These are phyloP conservation scores for Anisodus tanguticus DNA, from an alignment of 257 asterid genomes.

Conservation along the genomic window DNA sequence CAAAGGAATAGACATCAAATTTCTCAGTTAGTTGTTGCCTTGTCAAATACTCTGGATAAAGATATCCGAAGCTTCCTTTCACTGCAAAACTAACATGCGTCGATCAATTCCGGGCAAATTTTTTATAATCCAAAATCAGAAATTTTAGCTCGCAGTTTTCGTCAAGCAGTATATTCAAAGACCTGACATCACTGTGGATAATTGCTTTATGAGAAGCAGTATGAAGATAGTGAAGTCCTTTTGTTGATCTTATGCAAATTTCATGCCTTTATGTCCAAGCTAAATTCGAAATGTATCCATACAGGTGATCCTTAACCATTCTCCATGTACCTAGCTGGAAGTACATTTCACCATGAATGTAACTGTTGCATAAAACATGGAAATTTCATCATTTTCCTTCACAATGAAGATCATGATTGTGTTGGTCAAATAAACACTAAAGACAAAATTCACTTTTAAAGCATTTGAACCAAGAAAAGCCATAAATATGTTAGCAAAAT, in stretches of 20 bases:
- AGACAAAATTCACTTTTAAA: no score
- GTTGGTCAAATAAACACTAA: no score
- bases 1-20: constrained; percentile 52
- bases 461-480: no score
- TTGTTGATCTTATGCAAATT: constrained; percentile 52
- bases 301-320: constrained; percentile 44
- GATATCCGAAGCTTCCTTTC: constrained; percentile 10
- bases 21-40: constrained; percentile 44
- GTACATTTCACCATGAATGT: no score
- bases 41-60: constrained; percentile 46
- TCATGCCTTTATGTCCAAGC: constrained; percentile 47
- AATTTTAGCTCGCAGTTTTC: no score
- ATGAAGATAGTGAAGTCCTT: constrained; percentile 51
- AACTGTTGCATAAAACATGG: no score
- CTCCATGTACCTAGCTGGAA: constrained; percentile 38
- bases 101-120: no score
- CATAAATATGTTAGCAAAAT: no score
- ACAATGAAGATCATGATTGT: no score
- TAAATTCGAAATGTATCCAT: constrained; percentile 38
- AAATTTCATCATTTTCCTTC: no score
- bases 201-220: constrained; percentile 44
- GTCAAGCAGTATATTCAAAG: constrained; percentile 29
- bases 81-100: no score
- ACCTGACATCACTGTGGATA: constrained; percentile 48
- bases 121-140: no score